phyloP scores from a whole-genome alignment of 2,329 filamentous ascomycete species.

The Sporothrix humicola region DNA sequence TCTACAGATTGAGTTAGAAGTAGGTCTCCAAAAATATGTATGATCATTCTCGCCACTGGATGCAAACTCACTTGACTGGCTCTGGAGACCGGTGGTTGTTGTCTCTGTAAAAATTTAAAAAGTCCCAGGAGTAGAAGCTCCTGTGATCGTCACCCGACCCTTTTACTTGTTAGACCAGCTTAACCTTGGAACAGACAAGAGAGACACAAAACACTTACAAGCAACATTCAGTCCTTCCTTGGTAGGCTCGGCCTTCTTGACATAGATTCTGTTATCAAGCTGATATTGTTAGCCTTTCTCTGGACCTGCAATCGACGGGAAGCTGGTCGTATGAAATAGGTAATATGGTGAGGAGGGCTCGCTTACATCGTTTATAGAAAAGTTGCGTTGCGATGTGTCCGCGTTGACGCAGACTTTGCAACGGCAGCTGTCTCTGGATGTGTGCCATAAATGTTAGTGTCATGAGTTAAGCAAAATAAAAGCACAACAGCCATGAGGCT shows the following conservation, averaged over 20 bases:
- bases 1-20: no score
- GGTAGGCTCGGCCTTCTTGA: no score
- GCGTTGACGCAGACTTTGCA: slow-evolving; percentile 70
- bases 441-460: neutral
- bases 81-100: slow-evolving; percentile 46
- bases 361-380: slow-evolving; percentile 70
- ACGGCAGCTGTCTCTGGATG: slow-evolving; percentile 72
- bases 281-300: slow-evolving; percentile 41
- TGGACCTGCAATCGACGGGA: slow-evolving; percentile 50
- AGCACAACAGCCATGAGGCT: no score
- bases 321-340: slow-evolving; percentile 48
- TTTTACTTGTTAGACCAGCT: slow-evolving; percentile 43
- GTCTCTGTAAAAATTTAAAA: slow-evolving; percentile 58
- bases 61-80: slow-evolving; percentile 43
- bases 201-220: slow-evolving; percentile 50
- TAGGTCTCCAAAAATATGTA: no score
- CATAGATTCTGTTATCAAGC: no score
- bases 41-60: no score
- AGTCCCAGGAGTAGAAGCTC: slow-evolving; percentile 70
- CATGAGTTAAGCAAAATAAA: no score
- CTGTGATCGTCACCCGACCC: slow-evolving; percentile 71
- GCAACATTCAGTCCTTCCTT: slow-evolving; percentile 51
- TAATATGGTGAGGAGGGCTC: neutral
- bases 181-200: no score
- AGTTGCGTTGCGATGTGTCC: slow-evolving; percentile 70